Conservation (phyloP, 2,329 filamentous ascomycete genomes). For the Ophiocordyceps australis region DNA sequence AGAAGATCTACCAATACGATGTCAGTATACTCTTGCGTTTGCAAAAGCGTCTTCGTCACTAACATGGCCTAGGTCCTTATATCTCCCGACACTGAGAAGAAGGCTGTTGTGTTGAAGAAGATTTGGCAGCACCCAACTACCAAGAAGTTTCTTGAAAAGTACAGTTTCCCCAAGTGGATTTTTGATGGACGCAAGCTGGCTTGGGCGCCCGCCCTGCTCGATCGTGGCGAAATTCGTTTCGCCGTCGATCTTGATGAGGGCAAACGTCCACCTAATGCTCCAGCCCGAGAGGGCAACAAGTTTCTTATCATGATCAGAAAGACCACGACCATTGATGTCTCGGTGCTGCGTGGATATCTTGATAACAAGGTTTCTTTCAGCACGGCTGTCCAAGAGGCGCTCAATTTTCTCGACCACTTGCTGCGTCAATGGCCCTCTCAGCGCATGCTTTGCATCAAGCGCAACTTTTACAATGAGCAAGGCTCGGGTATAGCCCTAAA, state of each 20-base stretch:
- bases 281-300: slow-evolving; percentile 19
- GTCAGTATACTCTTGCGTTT: slow-evolving; percentile 30
- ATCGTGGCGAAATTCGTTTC: slow-evolving; percentile 32
- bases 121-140: slow-evolving; percentile 53
- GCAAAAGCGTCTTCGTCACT: no score
- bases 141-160: slow-evolving; percentile 30
- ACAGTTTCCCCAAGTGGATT: slow-evolving; percentile 36
- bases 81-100: slow-evolving; percentile 42
- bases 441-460: slow-evolving; percentile 52
- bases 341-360: slow-evolving; percentile 48
- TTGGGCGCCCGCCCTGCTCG: slow-evolving; percentile 38
- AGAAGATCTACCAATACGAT: slow-evolving; percentile 67
- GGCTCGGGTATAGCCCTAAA: slow-evolving; percentile 31
- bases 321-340: slow-evolving; percentile 52
- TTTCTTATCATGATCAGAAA: slow-evolving; percentile 44
- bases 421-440: slow-evolving; percentile 63
- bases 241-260: slow-evolving; percentile 58
- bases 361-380: slow-evolving; percentile 39
- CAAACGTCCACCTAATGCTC: slow-evolving; percentile 19
- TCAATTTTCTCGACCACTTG: slow-evolving; percentile 85
- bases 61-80: slow-evolving; percentile 37
- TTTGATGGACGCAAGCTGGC: slow-evolving; percentile 75
- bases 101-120: slow-evolving; percentile 48
- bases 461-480: slow-evolving; percentile 56
- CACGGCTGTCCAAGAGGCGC: slow-evolving; percentile 52